A percentile compares a stretch with the other conserved stretches of the same genome.
These are phyloP conservation scores for Saturnispora sanitii DNA, from an alignment of 805 yeast species.

Conservation along the genomic window DNA sequence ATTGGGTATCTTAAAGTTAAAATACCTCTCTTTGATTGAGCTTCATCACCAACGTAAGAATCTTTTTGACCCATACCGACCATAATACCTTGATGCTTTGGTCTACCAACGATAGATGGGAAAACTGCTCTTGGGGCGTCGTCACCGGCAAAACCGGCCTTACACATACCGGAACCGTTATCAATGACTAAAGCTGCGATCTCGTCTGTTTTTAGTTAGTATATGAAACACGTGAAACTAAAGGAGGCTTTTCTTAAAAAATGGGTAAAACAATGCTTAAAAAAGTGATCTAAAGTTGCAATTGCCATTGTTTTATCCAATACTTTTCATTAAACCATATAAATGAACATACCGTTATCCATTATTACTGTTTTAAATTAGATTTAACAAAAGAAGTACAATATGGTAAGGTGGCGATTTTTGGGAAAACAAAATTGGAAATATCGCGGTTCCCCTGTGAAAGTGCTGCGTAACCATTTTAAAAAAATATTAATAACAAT, in stretches of 20 bases:
- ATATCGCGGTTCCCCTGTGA: not conserved
- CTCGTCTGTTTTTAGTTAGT: constrained; percentile 28
- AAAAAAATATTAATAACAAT: too few relatives aligned
- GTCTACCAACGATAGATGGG: constrained; percentile 99
- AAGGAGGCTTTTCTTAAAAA: too few relatives aligned
- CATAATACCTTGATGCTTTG: constrained; percentile 99
- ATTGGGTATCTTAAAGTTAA: constrained; percentile 97
- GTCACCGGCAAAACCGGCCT: constrained; percentile 99
- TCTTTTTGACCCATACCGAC: constrained; percentile 99
- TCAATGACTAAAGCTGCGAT: constrained; percentile 75
- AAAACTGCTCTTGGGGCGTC: constrained; percentile 99
- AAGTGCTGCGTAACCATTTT: constrained; percentile 3
- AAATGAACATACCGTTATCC: constrained; percentile 11
- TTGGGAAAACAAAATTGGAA: not conserved
- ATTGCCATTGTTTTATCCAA: too few relatives aligned
- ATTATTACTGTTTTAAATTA: constrained; percentile 1
- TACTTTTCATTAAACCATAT: too few relatives aligned
- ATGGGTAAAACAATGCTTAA: too few relatives aligned
- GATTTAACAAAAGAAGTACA: not conserved
- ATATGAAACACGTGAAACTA: not conserved
- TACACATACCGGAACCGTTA: constrained; percentile 99
- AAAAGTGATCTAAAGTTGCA: too few relatives aligned
- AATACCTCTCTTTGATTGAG: constrained; percentile 99
- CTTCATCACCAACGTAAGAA: constrained; percentile 99
- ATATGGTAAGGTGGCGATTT: not conserved